Evolutionary conservation across 2,329 filamentous ascomycete genomes (phyloP).

Genomic region (Pyrenochaeta sp.): DNA sequence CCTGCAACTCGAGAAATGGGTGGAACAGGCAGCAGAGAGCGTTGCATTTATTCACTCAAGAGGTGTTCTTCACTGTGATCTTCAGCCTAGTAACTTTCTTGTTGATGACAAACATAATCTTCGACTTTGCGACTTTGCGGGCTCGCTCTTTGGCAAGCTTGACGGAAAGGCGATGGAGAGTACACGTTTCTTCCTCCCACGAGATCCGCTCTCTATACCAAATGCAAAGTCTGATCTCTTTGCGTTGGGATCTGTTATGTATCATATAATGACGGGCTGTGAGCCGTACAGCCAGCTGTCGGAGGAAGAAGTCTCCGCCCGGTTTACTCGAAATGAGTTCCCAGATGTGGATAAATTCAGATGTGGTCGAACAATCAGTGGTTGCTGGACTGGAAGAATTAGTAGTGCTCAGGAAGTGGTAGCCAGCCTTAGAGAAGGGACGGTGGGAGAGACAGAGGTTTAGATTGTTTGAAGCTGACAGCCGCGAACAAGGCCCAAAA

Average conservation of each 20-base stretch:
- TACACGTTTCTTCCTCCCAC: conserved; percentile 23
- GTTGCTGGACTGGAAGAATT: conserved; percentile 36
- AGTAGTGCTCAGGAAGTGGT: conserved; percentile 21
- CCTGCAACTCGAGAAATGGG: conserved; percentile 14
- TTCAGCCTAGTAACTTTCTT: conserved; percentile 51
- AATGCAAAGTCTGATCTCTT: conserved; percentile 43
- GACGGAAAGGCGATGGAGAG: conserved; percentile 29
- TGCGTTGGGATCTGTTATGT: conserved; percentile 45
- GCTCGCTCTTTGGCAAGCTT: conserved; percentile 40
- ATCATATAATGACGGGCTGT: conserved; percentile 44
- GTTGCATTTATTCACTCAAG: conserved; percentile 46
- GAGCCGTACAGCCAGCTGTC: conserved; percentile 39
- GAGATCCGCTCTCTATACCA: conserved; percentile 18
- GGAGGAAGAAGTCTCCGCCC: conserved; percentile 37
- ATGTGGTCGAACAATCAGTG: conserved; percentile 37
- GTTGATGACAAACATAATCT: conserved; percentile 46
- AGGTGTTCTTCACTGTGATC: conserved; percentile 51
- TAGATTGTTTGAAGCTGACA: no score
- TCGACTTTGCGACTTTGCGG: conserved; percentile 49
- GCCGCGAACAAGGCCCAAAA: no score
- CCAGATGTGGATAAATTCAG: conserved; percentile 31
- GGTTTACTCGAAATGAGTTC: conserved; percentile 34
- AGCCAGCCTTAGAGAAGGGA: no score
- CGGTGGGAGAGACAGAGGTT: no score
- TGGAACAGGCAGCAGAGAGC: conserved; percentile 31